Evolutionary conservation across 106 monocot species (phyloP), one percentile per base, ranked within the genome.

Genomic region (Dendrobium officinale): DNA sequence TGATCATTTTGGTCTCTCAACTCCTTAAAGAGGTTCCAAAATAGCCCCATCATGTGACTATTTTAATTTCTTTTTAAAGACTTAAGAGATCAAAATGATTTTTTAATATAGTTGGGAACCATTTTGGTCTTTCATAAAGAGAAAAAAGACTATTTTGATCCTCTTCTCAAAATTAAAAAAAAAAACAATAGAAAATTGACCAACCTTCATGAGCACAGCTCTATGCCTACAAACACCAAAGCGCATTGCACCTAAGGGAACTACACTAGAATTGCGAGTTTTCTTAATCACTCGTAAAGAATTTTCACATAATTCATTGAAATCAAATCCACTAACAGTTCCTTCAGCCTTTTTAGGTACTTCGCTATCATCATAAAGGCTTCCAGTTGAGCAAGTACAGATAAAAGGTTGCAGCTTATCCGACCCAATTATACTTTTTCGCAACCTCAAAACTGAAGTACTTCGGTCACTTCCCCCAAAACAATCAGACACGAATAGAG

Each of bases 201-300:
- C 77, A 55, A 94, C 97, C 99, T 99, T 99, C 99, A 99, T 95
- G 54, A 99, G 88, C 56, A 95, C 85, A 80, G 99, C 91, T 90
- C 99, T 90, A 58, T 99, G 99, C 80, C 99, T 88, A 85, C 99
- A 99, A 81, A 99, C 93, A 86, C 99, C 99, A 87, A 95, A 88
- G 13, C 88, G 91, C 49, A 99, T 55, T 47, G 78, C 79, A 42
- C 99, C 99, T 61, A 99, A 82, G 42, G 99, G 99, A 33, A 99
- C 92, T 79, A 99, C 87, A 85, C 82, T 93, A 20, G 95, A 99
- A 58, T 90, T 95, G 40, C 75, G 87, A 37, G 78, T 78, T 77
- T 85, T 88, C 81, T 95, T 99, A 51, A 95, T 99, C 47, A 82
- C 77, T 29, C 82, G 85, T 26, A 99, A 74, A 51, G 95, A 95